Evolutionary conservation across 1,284 basidiomycete species (phyloP), one percentile per base, ranked within the genome.

Genomic region (Apiotrichum porosum): DNA sequence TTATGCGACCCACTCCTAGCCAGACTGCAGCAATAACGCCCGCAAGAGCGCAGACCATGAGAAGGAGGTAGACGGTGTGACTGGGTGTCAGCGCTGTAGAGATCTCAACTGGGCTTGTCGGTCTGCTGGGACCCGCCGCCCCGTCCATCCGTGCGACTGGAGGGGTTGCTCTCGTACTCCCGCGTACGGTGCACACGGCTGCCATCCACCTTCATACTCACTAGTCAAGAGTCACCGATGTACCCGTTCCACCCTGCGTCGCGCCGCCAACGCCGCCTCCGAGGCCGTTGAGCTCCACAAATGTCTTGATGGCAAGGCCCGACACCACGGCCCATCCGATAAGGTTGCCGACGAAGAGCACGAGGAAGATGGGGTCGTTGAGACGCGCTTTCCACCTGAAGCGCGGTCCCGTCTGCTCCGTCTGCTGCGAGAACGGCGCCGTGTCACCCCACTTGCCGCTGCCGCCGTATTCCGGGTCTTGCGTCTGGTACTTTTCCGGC

Each of bases 311-410:
- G 1, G 80, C 80, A 35, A 87, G 77, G 1, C 77, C 85, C 19
- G 83, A 84, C 8, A 89, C 61, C 3, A 79, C 82, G 10, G 78
- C 79, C 61, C 82, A 88, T 0, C 84, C 86, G 33, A 81, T 73
- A 40, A 84, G 81, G 73, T 84, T 81, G 1, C 81, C 73, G 21
- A 88, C 70, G 70, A 86, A 89, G 30, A 88, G 66, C 8, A 85
- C 62, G 19, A 88, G 75, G 65, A 86, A 82, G 42, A 86, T 74
- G 4, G 81, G 80, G 66, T 89, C 86, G 53, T 86, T 85, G 24
- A 88, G 71, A 48, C 74, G 77, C 62, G 81, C 84, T 74, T 81
- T 83, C 3, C 71, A 83, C 56, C 80, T 80, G 75, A 88, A 85
- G 32, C 86, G 72, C 32, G 80, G 81, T 14, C 80, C 81, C 39